Evolutionary conservation across 805 yeast genomes (phyloP), one percentile per base, ranked within the genome.

Genomic region (Tetrapisispora fleetii): DNA sequence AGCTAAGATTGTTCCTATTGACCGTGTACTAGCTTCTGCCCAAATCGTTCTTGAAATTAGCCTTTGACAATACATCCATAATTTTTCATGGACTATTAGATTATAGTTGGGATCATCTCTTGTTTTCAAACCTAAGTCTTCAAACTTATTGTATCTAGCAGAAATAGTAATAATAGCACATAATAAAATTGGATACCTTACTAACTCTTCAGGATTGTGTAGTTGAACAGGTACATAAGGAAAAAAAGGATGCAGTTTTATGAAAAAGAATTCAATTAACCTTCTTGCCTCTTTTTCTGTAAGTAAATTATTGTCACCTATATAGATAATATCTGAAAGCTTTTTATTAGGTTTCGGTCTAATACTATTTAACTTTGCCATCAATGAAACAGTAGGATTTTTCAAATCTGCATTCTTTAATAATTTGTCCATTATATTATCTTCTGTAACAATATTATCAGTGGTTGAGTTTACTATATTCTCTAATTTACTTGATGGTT

Each of bases 1-100:
- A 0, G 96, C 90, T 51, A 85, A 74, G 6, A 89, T 81, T 0
- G 96, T 87, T 1, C 96, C 96, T 3, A 89, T 77, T 0, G 93
- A 83, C 53, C 96, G 70, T 7, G 93, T 85, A 50, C 86, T 81
- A 0, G 95, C 93, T 60, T 87, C 96, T 1, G 95, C 96, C 96
- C 96, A 89, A 5, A 87, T 89, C 0, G 95, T 82, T 64, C 83
- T 86, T 2, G 95, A 84, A 39, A 88, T 82, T 50, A 87, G 70
- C 52, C 81, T 64, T 67, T 87, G 96, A 50, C 90, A 87, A 59
- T 84, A 80, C 24, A 82, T 75, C 97, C 97, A 89, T 43, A 89
- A 66, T 47, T 81, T 73, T 55, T 84, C 88, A 62, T 89, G 97
- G 3, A 85, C 73, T 54, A 77, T 80, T 19, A 82, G 70, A 57